phyloP scores from a whole-genome alignment of 208 protist species.

The Angomonas deanei region DNA sequence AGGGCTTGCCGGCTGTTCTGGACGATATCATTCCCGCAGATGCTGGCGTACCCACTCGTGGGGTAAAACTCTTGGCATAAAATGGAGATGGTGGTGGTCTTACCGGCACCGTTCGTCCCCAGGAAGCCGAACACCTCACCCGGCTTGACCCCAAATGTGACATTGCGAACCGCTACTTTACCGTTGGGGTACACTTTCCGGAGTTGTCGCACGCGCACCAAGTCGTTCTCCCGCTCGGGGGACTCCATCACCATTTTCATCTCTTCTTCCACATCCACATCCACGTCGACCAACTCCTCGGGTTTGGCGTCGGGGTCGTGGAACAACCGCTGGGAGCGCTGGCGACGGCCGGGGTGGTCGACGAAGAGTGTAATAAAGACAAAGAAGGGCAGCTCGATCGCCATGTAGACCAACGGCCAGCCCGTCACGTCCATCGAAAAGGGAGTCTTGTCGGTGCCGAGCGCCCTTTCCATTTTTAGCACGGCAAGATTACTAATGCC shows the following conservation, averaged over 20 bases:
- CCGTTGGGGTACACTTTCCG: conserved; percentile 62
- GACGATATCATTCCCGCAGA: conserved; percentile 47
- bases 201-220: conserved; percentile 48
- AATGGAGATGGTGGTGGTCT: conserved; percentile 82
- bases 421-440: conserved; percentile 31
- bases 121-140: conserved; percentile 85
- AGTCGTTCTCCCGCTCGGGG: conserved; percentile 14
- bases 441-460: conserved; percentile 14
- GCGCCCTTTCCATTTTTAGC: conserved; percentile 5
- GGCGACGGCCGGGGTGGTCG: conserved; percentile 45
- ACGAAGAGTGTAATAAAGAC: conserved; percentile 41
- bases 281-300: conserved; percentile 27
- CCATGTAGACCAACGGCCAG: conserved; percentile 42
- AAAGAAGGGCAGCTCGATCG: conserved; percentile 29
- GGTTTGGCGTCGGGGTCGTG: conserved; percentile 24
- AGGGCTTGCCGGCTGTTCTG: conserved; percentile 25
- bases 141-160: conserved; percentile 58
- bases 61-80: conserved; percentile 65
- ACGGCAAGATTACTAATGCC: conserved; percentile 44
- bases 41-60: conserved; percentile 43
- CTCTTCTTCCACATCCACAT: conserved; percentile 38
- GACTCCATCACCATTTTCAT: conserved; percentile 14
- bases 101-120: conserved; percentile 84
- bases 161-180: conserved; percentile 60
- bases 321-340: conserved; percentile 21